A percentile compares a stretch with the other conserved stretches of the same genome.
Conservation (phyloP, 2,329 filamentous ascomycete species). For the Aspergillus sp. region DNA sequence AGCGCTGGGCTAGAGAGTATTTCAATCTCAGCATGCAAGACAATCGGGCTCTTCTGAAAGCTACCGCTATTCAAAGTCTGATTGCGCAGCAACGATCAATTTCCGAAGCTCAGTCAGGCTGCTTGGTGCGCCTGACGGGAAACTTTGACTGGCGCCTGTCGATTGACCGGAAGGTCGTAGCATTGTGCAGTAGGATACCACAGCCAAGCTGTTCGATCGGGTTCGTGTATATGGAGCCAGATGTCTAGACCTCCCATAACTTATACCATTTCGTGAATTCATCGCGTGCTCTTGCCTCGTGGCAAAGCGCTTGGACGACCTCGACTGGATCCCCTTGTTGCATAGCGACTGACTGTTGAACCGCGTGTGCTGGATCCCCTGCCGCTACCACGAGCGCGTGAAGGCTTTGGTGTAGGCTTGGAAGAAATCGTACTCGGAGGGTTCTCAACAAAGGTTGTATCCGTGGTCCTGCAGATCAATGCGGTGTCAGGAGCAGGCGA, state of each 20-base stretch:
- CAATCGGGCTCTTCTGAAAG: background rate
- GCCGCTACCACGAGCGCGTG: constrained; percentile 28
- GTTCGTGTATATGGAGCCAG: background rate
- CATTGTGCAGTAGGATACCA: background rate
- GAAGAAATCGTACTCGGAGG: constrained; percentile 60
- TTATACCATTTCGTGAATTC: constrained; percentile 18
- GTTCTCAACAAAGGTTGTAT: constrained; percentile 89
- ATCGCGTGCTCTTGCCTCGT: constrained; percentile 45
- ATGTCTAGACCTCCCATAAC: background rate
- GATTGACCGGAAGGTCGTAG: background rate
- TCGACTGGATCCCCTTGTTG: constrained; percentile 41
- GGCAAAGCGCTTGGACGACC: constrained; percentile 45
- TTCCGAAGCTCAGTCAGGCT: background rate
- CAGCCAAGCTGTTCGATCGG: background rate
- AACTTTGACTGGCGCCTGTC: background rate
- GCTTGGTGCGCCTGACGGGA: background rate
- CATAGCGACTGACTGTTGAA: constrained; percentile 37
- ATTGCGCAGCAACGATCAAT: background rate
- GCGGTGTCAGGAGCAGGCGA: constrained; percentile 14
- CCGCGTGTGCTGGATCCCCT: constrained; percentile 31
- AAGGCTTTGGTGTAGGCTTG: constrained; percentile 47
- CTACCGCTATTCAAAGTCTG: background rate
- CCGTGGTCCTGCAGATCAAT: constrained; percentile 70
- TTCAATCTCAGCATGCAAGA: background rate
- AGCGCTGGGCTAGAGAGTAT: background rate